Conservation (phyloP, 2,329 filamentous ascomycete species). For the Akanthomyces muscarius region DNA sequence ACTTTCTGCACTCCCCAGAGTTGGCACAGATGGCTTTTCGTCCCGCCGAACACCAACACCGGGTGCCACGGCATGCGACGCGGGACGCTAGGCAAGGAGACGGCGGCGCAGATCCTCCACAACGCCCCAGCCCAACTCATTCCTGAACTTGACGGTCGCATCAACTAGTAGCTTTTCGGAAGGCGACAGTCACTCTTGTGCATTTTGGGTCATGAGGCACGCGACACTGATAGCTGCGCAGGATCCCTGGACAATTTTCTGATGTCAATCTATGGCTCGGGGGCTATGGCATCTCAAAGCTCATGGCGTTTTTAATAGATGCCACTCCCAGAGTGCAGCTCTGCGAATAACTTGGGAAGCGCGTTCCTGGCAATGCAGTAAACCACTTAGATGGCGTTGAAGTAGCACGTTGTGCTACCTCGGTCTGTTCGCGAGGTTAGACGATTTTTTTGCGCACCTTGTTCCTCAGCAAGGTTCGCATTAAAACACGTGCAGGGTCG, state of each 20-base stretch:
- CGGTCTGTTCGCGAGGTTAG: conserved; percentile 1
- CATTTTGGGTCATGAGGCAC: neutral
- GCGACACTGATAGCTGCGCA: neutral
- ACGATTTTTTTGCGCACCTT: neutral
- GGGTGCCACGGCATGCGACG: neutral
- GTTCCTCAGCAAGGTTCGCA: no score
- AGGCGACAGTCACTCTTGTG: neutral
- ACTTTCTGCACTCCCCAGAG: neutral
- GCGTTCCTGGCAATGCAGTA: neutral
- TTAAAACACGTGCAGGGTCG: neutral
- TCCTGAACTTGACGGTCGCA: neutral
- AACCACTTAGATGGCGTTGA: neutral
- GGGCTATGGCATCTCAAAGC: neutral
- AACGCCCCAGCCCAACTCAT: neutral
- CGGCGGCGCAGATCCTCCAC: conserved; percentile 4
- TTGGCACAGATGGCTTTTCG: neutral
- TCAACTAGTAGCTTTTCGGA: neutral
- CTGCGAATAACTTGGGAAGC: no score
- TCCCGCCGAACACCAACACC: neutral
- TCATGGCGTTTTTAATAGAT: neutral
- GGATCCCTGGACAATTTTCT: neutral
- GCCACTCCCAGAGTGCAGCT: no score
- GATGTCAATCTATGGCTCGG: neutral
- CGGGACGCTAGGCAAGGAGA: neutral
- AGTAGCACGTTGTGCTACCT: neutral